phyloP scores from a whole-genome alignment of 2,329 filamentous ascomycete genomes.

The Cercospora sojina region DNA sequence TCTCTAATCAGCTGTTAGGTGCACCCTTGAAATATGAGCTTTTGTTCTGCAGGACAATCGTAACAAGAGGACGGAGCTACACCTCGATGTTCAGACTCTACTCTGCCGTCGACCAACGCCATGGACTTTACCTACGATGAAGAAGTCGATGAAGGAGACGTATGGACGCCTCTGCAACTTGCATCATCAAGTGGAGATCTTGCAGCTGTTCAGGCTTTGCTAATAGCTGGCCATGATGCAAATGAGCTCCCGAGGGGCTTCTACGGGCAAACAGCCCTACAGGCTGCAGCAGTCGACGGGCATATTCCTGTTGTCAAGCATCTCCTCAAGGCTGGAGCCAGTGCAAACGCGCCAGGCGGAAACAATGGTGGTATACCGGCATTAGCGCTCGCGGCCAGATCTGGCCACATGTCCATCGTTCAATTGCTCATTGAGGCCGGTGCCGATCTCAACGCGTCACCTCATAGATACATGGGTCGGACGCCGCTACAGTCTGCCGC shows the following conservation, averaged over 20 bases:
- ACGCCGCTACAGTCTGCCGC: conserved; percentile 28
- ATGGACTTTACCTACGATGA: conserved; percentile 7
- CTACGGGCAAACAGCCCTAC: conserved; percentile 30
- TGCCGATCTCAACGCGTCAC: conserved; percentile 23
- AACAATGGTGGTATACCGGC: conserved; percentile 25
- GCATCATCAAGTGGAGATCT: conserved; percentile 21
- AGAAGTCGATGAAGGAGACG: conserved; percentile 21
- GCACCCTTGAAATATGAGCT: not conserved
- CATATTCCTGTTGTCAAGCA: conserved; percentile 22
- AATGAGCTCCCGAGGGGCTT: conserved; percentile 27
- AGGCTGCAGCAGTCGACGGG: conserved; percentile 24
- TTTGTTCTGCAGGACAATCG: not conserved
- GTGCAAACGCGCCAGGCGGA: conserved; percentile 24
- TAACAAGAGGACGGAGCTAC: not conserved
- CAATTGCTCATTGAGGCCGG: conserved; percentile 20
- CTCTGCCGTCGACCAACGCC: not conserved
- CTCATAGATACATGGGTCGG: conserved; percentile 26
- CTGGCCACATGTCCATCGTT: conserved; percentile 22
- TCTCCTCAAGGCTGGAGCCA: conserved; percentile 22
- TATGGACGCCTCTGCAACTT: conserved; percentile 25
- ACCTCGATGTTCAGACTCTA: not conserved
- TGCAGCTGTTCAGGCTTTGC: conserved; percentile 9
- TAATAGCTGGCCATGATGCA: conserved; percentile 16
- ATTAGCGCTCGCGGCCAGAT: conserved; percentile 23
- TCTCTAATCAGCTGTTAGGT: not conserved